These are phyloP conservation scores for Helotiales sp. DNA, from an alignment of 2,329 filamentous ascomycete species.

Conservation along the genomic window DNA sequence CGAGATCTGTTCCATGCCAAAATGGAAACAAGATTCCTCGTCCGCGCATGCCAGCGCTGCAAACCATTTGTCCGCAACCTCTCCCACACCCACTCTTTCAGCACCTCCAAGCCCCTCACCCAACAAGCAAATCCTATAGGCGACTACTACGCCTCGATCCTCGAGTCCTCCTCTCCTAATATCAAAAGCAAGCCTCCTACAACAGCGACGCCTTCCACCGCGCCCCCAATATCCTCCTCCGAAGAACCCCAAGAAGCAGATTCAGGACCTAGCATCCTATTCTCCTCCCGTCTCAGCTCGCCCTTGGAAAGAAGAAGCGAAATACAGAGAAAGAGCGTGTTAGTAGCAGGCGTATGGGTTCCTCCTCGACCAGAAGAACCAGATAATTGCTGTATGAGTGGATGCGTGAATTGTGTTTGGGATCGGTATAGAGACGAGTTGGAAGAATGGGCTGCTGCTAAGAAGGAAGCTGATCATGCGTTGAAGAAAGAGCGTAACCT, in stretches of 20 bases:
- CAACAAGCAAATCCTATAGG: constrained; percentile 49
- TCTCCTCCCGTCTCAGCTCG: constrained; percentile 76
- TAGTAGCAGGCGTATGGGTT: constrained; percentile 77
- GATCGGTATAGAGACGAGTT: constrained; percentile 88
- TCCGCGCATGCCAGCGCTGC: constrained; percentile 25
- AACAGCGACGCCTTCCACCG: constrained; percentile 16
- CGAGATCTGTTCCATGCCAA: not conserved
- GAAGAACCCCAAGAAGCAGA: constrained; percentile 3
- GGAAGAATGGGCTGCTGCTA: constrained; percentile 78
- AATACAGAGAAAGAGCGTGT: constrained; percentile 57
- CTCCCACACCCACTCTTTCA: constrained; percentile 13
- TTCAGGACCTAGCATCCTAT: constrained; percentile 66
- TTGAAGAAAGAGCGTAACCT: constrained; percentile 40
- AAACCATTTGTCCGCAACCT: constrained; percentile 18
- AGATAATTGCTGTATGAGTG: constrained; percentile 99
- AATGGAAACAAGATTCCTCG: constrained; percentile 31
- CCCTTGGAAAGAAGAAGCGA: constrained; percentile 67
- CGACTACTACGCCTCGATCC: constrained; percentile 58
- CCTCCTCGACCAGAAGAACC: constrained; percentile 86
- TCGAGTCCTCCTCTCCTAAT: constrained; percentile 43
- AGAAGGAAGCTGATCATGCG: constrained; percentile 60
- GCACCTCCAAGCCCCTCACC: constrained; percentile 18
- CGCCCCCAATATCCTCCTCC: constrained; percentile 14
- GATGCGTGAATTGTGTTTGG: constrained; percentile 98
- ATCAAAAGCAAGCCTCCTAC: constrained; percentile 23